A percentile compares a stretch with the other conserved stretches of the same genome.
phyloP scores from a whole-genome alignment of 805 yeast genomes.

The Tanozyma kutaoensis region DNA sequence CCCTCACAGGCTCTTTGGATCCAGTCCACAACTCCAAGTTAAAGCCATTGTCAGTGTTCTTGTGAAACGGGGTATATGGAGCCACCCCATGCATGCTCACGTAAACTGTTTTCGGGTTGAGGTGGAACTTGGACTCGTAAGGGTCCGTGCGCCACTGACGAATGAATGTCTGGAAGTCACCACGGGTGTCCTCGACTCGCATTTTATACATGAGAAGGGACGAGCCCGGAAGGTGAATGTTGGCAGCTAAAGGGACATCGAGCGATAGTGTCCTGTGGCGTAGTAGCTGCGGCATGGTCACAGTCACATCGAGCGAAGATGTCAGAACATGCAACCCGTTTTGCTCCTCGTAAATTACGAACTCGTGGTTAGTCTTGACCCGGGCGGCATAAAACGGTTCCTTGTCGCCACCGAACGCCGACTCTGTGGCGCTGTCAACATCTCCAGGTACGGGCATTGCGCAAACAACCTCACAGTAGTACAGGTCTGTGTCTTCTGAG shows the following conservation, averaged over 20 bases:
- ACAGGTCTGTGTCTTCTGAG: too few relatives aligned
- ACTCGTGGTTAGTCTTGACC: too few relatives aligned
- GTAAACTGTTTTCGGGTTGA: constrained; percentile 25
- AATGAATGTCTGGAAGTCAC: constrained; percentile 47
- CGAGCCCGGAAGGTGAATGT: constrained; percentile 39
- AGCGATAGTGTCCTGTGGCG: too few relatives aligned
- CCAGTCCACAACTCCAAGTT: constrained; percentile 33
- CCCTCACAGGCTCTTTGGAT: constrained; percentile 4
- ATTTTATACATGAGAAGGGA: too few relatives aligned
- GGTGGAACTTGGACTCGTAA: constrained; percentile 70
- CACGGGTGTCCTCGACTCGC: constrained; percentile 2
- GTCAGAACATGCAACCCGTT: too few relatives aligned
- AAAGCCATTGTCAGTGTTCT: constrained; percentile 12
- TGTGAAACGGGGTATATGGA: constrained; percentile 48
- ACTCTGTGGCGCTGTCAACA: constrained; percentile 28
- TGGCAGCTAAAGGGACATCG: constrained; percentile 12
- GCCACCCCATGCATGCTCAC: constrained; percentile 57
- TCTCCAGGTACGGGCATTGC: too few relatives aligned
- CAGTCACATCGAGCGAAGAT: too few relatives aligned
- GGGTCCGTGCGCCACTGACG: constrained; percentile 57
- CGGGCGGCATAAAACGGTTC: constrained; percentile 26
- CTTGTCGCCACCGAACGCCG: constrained; percentile 38
- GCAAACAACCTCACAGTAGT: too few relatives aligned
- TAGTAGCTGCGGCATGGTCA: too few relatives aligned
- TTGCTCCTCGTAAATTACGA: too few relatives aligned